Percentiles rank a stretch among this genome's conserved stretches.
phyloP scores from a whole-genome alignment of 2,329 filamentous ascomycete species.

The Lachnellula occidentalis region DNA sequence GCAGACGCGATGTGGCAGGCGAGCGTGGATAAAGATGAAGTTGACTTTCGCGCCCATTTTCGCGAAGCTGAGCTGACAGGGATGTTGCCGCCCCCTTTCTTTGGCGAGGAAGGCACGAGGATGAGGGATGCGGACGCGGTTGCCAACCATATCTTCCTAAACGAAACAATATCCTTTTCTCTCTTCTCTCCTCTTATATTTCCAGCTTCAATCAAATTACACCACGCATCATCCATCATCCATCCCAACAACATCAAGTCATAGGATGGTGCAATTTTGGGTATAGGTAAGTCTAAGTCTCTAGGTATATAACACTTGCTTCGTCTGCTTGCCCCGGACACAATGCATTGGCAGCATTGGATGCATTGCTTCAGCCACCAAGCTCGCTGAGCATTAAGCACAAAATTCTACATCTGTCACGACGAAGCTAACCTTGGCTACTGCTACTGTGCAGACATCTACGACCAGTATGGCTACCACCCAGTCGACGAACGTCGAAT shows the following conservation, averaged over 20 bases:
- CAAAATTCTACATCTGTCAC: not conserved
- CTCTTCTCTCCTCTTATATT: not conserved
- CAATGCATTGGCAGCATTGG: too few relatives aligned
- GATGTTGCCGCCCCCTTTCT: not conserved
- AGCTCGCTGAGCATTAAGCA: not conserved
- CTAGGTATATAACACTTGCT: too few relatives aligned
- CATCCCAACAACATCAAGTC: not conserved
- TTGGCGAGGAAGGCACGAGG: not conserved
- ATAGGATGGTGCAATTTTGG: conserved; percentile 13
- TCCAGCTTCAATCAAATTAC: not conserved
- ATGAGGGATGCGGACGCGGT: not conserved
- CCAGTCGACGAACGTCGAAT: conserved; percentile 5
- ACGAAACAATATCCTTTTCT: not conserved
- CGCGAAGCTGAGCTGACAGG: not conserved
- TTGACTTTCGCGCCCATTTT: not conserved
- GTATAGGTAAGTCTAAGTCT: conserved; percentile 9
- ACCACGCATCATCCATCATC: not conserved
- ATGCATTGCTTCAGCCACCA: too few relatives aligned
- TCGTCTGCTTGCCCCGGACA: too few relatives aligned
- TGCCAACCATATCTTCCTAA: not conserved
- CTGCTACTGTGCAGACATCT: not conserved
- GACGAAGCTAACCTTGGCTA: not conserved
- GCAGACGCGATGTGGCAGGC: not conserved
- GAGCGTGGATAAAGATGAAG: not conserved
- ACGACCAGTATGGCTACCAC: conserved; percentile 16